Evolutionary conservation across 768 basidiomycete species (phyloP).

Genomic region (Obba rivulosa): DNA sequence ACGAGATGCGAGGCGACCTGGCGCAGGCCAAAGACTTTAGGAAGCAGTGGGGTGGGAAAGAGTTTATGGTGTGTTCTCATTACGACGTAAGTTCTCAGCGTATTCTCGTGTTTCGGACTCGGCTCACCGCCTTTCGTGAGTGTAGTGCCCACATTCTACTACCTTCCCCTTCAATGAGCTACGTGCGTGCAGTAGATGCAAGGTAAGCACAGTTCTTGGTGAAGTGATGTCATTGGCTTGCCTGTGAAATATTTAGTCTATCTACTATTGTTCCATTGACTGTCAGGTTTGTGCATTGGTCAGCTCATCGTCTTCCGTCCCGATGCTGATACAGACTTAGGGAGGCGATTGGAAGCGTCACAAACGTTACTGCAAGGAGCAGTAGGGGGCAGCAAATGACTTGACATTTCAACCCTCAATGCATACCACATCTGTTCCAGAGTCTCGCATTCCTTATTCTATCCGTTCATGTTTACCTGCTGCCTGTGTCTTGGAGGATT

Average conservation of each 20-base stretch:
- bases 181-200: slow-evolving; percentile 22
- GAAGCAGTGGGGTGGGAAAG: slow-evolving; percentile 15
- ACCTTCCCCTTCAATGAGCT: background rate
- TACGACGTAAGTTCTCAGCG: slow-evolving; percentile 12
- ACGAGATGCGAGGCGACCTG: slow-evolving; percentile 29
- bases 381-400: no score
- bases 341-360: slow-evolving; percentile 26
- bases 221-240: background rate
- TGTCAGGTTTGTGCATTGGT: slow-evolving; percentile 20
- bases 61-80: slow-evolving; percentile 24
- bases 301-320: background rate
- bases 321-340: slow-evolving; percentile 6
- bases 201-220: slow-evolving; percentile 12
- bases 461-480: no score
- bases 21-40: slow-evolving; percentile 25
- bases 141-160: background rate
- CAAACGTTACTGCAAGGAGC: slow-evolving; percentile 23
- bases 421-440: no score
- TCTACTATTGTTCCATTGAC: slow-evolving; percentile 20
- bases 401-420: no score
- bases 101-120: background rate
- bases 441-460: no score
- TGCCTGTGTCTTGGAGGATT: no score
- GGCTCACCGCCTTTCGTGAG: background rate
- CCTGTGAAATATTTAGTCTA: slow-evolving; percentile 11